Evolutionary conservation across 768 basidiomycete genomes (phyloP).

Genomic region (Termitomyces sp.): DNA sequence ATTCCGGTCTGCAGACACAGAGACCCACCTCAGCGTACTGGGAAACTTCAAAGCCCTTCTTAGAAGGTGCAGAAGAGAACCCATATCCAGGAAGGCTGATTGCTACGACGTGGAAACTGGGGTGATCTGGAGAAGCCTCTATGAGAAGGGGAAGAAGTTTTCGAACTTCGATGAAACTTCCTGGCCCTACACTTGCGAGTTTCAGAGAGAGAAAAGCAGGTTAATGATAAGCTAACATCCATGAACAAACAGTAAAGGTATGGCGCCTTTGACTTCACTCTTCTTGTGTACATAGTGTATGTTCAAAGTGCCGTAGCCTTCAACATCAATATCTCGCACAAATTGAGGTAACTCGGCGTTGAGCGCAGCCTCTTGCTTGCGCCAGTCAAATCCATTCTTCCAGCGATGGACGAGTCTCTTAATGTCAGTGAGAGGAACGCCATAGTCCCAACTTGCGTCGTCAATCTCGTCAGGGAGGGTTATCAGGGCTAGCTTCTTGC

Average conservation of each 20-base stretch:
- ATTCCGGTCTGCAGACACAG: neutral
- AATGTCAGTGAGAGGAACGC: conserved; percentile 43
- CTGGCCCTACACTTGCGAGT: conserved; percentile 42
- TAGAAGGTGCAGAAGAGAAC: conserved; percentile 51
- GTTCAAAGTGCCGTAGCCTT: conserved; percentile 34
- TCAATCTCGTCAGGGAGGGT: conserved; percentile 54
- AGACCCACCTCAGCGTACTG: conserved; percentile 49
- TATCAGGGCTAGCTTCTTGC: conserved; percentile 39
- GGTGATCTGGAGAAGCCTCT: conserved; percentile 33
- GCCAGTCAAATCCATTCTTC: conserved; percentile 53
- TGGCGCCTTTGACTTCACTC: conserved; percentile 36
- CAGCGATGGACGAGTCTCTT: conserved; percentile 41
- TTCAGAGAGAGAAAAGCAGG: neutral
- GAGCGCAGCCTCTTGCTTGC: conserved; percentile 42
- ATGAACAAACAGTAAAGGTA: conserved; percentile 41
- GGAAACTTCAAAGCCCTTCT: conserved; percentile 40
- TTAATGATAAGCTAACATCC: conserved; percentile 33
- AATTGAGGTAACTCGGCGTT: conserved; percentile 54
- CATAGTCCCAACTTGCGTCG: conserved; percentile 41
- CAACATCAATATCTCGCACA: conserved; percentile 43
- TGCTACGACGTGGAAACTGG: conserved; percentile 62
- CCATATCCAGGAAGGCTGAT: conserved; percentile 56
- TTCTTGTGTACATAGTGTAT: conserved; percentile 58
- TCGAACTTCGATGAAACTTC: conserved; percentile 49
- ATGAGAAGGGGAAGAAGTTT: conserved; percentile 54